Conservation (phyloP, 371 early-diverging fungal genomes). For the Massospora cicadina region DNA sequence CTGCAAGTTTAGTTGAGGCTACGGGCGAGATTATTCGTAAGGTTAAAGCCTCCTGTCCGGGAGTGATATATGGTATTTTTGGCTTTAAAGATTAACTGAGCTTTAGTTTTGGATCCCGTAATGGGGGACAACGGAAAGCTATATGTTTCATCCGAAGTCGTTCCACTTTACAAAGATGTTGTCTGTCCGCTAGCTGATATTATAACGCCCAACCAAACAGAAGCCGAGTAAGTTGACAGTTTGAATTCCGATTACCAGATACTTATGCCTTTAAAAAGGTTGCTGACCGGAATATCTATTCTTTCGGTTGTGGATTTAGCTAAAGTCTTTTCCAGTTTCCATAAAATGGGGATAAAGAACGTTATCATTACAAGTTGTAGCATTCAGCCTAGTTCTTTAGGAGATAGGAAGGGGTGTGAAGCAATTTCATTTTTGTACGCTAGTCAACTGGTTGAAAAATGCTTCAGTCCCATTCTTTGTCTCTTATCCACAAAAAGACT, state of each 20-base stretch:
- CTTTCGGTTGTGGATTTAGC: conserved; percentile 25
- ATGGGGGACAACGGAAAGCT: conserved; percentile 77
- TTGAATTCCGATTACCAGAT: background rate
- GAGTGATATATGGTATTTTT: conserved; percentile 25
- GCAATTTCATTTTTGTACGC: background rate
- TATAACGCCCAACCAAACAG: conserved; percentile 84
- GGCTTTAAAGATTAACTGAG: background rate
- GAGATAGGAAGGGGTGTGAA: background rate
- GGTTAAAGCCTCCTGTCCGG: conserved; percentile 14
- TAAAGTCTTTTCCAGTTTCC: conserved; percentile 37
- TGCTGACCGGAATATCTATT: conserved; percentile 42
- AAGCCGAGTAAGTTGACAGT: conserved; percentile 47
- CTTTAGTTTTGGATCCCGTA: conserved; percentile 73
- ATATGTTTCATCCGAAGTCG: conserved; percentile 64
- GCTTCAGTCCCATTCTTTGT: background rate
- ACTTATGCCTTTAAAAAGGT: conserved; percentile 16
- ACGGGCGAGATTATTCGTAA: conserved; percentile 13
- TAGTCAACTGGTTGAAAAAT: background rate
- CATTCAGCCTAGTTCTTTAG: background rate
- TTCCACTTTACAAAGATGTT: conserved; percentile 51
- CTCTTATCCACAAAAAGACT: background rate
- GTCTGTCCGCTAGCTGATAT: conserved; percentile 48
- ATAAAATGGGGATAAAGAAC: conserved; percentile 37
- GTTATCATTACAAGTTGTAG: conserved; percentile 55
- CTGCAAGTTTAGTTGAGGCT: background rate